Conservation (phyloP, 768 basidiomycete species). For the Mycena sanguinolenta region DNA sequence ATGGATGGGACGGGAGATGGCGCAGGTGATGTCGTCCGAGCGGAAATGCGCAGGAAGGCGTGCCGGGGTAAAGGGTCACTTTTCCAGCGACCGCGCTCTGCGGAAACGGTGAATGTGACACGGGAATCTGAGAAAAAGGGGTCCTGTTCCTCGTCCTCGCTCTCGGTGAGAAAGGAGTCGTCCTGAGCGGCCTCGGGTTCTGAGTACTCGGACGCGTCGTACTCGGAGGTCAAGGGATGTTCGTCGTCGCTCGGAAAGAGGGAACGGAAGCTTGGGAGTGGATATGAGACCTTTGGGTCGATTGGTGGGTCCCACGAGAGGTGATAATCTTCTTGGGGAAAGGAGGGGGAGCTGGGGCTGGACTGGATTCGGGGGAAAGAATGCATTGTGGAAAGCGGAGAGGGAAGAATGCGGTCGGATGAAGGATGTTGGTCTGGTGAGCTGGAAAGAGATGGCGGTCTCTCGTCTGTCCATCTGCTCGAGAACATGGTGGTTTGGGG, state of each 20-base stretch:
- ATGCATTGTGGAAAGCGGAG: conserved; percentile 17
- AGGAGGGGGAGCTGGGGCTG: conserved; percentile 22
- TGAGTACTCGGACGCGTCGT: conserved; percentile 50
- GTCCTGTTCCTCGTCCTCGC: conserved; percentile 50
- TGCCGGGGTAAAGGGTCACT: conserved; percentile 59
- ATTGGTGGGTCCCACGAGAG: conserved; percentile 34
- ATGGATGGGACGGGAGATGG: conserved; percentile 44
- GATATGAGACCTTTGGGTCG: conserved; percentile 39
- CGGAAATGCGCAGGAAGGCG: conserved; percentile 48
- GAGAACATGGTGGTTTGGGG: neutral
- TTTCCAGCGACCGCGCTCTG: conserved; percentile 72
- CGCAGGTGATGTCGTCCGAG: conserved; percentile 48
- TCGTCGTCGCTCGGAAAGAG: conserved; percentile 44
- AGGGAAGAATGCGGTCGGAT: conserved; percentile 13
- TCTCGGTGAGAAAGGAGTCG: conserved; percentile 49
- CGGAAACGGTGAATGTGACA: conserved; percentile 63
- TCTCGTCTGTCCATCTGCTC: conserved; percentile 7
- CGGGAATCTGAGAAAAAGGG: conserved; percentile 46
- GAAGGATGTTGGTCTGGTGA: conserved; percentile 21
- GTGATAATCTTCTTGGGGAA: conserved; percentile 27
- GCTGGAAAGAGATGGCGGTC: conserved; percentile 20
- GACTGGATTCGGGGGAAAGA: conserved; percentile 33
- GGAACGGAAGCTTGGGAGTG: conserved; percentile 46
- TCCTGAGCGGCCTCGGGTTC: conserved; percentile 47
- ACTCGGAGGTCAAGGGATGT: conserved; percentile 49